These are phyloP conservation scores for Phylloporus gajari DNA, from an alignment of 1,284 basidiomycete species.

Conservation along the genomic window DNA sequence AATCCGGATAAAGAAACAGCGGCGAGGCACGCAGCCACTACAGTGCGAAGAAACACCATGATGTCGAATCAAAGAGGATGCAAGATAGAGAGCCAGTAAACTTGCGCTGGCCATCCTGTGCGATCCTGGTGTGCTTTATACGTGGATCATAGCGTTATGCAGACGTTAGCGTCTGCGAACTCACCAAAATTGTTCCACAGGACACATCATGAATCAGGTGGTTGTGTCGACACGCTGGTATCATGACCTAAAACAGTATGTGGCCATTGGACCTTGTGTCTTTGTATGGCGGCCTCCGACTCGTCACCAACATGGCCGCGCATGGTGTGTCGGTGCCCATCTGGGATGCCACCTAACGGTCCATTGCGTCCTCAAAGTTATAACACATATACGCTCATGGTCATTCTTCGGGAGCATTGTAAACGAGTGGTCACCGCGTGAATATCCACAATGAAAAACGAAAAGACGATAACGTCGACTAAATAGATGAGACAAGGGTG, in stretches of 20 bases:
- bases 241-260: not conserved
- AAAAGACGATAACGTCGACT: not conserved
- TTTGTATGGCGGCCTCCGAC: not conserved
- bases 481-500: not conserved
- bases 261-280: not conserved
- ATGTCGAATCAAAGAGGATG: conserved; percentile 1
- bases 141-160: not conserved
- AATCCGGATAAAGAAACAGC: conserved; percentile 5
- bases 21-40: conserved; percentile 4
- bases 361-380: not conserved
- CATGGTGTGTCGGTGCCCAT: too few relatives aligned
- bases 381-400: not conserved
- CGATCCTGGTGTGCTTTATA: conserved; percentile 16
- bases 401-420: not conserved
- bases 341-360: not conserved
- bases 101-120: not conserved
- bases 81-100: not conserved
- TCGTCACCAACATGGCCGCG: not conserved
- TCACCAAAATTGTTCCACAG: conserved; percentile 4
- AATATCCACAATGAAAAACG: not conserved
- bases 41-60: conserved; percentile 8
- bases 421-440: not conserved
- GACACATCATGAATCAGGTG: not conserved
- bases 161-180: too few relatives aligned
- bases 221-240: not conserved